A percentile compares a stretch with the other conserved stretches of the same genome.
Conservation (phyloP, 1,284 basidiomycete genomes). For the Pseudozyma pruni region DNA sequence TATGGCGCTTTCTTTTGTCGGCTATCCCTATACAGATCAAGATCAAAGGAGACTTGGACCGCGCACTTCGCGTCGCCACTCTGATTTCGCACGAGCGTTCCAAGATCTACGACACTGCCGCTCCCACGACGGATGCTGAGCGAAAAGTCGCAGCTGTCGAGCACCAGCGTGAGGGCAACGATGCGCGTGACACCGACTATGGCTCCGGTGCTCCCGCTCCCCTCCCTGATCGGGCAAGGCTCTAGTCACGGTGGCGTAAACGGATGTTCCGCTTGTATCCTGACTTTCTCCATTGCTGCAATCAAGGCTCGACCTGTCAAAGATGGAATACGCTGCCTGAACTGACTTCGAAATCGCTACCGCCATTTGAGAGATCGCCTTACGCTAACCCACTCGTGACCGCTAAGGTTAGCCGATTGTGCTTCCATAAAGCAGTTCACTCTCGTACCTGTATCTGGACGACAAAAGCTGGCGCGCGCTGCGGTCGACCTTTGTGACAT, state of each 20-base stretch:
- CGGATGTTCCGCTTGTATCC: neutral
- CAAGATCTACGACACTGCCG: conserved; percentile 51
- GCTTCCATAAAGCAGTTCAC: too few species aligned
- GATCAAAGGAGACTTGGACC: conserved; percentile 60
- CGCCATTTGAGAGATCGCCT: too few species aligned
- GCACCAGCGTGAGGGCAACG: conserved; percentile 39
- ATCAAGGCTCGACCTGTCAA: neutral
- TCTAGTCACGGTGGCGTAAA: conserved; percentile 5
- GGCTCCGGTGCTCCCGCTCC: conserved; percentile 53
- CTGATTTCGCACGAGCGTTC: conserved; percentile 62
- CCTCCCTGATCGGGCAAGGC: conserved; percentile 43
- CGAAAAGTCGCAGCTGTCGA: conserved; percentile 17
- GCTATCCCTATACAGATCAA: conserved; percentile 43
- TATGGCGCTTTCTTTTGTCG: too few species aligned
- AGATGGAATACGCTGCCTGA: too few species aligned
- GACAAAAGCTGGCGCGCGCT: too few species aligned
- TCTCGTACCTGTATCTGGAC: too few species aligned
- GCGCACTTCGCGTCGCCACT: conserved; percentile 47
- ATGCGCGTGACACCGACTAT: conserved; percentile 29
- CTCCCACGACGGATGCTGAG: conserved; percentile 18
- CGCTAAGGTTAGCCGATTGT: too few species aligned
- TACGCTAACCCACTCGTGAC: too few species aligned
- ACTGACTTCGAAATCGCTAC: too few species aligned
- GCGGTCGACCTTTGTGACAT: too few species aligned
- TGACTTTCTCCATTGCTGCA: neutral